Evolutionary conservation across 176 grass and related monocot species (phyloP).

Genomic region (Bolboschoenus planiculmis): DNA sequence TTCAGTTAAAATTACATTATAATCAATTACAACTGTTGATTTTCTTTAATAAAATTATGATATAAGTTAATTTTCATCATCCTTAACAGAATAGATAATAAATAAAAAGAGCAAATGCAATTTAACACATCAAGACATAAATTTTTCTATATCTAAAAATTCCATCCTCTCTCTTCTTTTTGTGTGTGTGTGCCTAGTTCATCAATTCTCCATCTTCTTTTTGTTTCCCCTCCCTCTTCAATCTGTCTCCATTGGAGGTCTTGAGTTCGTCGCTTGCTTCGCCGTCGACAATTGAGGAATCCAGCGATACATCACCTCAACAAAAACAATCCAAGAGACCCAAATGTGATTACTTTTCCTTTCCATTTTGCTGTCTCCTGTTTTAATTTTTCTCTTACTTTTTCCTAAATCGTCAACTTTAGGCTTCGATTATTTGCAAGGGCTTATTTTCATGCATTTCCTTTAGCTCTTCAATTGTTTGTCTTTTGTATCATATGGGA

Average conservation of each 20-base stretch:
- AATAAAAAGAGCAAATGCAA: too few relatives aligned
- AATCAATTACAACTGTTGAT: too few relatives aligned
- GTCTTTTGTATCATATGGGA: neutral
- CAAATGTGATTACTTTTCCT: conserved; percentile 37
- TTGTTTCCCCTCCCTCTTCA: neutral
- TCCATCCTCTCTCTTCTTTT: too few relatives aligned
- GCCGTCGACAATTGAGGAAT: neutral
- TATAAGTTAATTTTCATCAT: too few relatives aligned
- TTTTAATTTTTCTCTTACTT: neutral
- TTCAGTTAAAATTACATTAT: too few relatives aligned
- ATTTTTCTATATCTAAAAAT: too few relatives aligned
- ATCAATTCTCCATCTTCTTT: neutral
- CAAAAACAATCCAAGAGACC: conserved; percentile 51
- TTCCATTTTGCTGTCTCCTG: neutral
- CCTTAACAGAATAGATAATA: too few relatives aligned
- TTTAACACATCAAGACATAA: too few relatives aligned
- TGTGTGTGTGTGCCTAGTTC: too few relatives aligned
- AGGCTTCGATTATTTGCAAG: neutral
- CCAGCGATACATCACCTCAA: conserved; percentile 15
- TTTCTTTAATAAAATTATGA: too few relatives aligned
- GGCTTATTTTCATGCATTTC: neutral
- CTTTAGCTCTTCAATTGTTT: neutral
- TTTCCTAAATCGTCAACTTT: neutral
- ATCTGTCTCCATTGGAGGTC: neutral
- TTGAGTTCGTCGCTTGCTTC: conserved; percentile 8